These are phyloP conservation scores for Cyberlindnera veronae DNA, from an alignment of 805 yeast species.

Conservation along the genomic window DNA sequence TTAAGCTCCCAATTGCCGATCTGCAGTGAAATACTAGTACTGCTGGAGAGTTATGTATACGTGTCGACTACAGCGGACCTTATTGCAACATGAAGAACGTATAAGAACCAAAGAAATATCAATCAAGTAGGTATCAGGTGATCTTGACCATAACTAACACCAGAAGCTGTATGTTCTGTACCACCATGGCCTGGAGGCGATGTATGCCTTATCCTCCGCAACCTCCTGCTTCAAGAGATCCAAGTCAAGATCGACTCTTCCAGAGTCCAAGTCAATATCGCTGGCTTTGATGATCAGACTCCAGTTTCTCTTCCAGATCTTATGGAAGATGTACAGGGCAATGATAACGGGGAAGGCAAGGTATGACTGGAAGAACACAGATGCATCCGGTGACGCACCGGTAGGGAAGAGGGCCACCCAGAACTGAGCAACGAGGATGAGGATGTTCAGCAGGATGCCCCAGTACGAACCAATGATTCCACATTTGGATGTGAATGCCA, in stretches of 20 bases:
- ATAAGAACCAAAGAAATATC: no score
- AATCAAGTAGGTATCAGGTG: no score
- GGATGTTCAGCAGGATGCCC: slow-evolving; percentile 53
- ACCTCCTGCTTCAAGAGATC: slow-evolving; percentile 53
- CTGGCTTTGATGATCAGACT: slow-evolving; percentile 37
- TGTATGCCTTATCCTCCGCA: slow-evolving; percentile 48
- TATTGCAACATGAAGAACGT: no score
- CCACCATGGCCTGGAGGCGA: slow-evolving; percentile 42
- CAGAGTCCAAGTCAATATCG: slow-evolving; percentile 58
- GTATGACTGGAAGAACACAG: slow-evolving; percentile 35
- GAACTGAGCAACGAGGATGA: slow-evolving; percentile 60
- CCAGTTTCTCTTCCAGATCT: slow-evolving; percentile 40
- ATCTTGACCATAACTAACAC: slow-evolving; percentile 35
- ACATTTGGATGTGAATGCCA: slow-evolving; percentile 60
- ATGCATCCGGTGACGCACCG: slow-evolving; percentile 29
- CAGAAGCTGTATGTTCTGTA: slow-evolving; percentile 51
- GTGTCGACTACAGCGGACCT: no score
- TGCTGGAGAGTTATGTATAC: no score
- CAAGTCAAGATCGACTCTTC: slow-evolving; percentile 57
- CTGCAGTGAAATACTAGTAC: no score
- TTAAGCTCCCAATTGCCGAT: no score
- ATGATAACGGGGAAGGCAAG: slow-evolving; percentile 41
- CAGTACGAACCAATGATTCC: slow-evolving; percentile 65
- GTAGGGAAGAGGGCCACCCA: slow-evolving; percentile 16
- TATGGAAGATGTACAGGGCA: slow-evolving; percentile 36